Evolutionary conservation across 192 early-diverging fungal genomes (phyloP).

Genomic region (Entrophospora sp.): DNA sequence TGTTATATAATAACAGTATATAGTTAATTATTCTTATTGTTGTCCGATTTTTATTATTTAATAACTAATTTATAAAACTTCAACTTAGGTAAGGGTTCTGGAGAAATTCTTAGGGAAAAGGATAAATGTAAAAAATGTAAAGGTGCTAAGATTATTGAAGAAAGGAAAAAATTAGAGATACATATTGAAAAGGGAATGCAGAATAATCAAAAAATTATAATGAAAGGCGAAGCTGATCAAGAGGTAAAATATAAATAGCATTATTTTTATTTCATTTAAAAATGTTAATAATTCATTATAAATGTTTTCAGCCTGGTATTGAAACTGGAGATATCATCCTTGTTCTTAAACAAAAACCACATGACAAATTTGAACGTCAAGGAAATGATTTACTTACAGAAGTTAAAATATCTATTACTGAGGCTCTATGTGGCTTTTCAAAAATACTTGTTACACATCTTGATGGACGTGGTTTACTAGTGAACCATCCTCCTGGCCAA

Average conservation of each 20-base stretch:
- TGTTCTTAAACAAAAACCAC: conserved; percentile 76
- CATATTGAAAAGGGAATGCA: conserved; percentile 91
- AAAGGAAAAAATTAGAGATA: conserved; percentile 88
- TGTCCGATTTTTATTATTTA: neutral
- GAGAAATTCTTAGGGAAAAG: conserved; percentile 78
- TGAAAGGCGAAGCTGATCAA: conserved; percentile 94
- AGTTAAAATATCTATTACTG: conserved; percentile 75
- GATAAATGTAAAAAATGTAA: conserved; percentile 91
- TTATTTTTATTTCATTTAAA: neutral
- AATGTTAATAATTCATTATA: neutral
- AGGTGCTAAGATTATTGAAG: conserved; percentile 71
- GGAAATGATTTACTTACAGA: conserved; percentile 75
- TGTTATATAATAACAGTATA: conserved; percentile 24
- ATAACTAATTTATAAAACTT: neutral
- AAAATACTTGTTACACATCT: conserved; percentile 72
- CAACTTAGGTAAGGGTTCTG: conserved; percentile 51
- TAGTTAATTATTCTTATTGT: neutral
- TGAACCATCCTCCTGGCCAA: conserved; percentile 74
- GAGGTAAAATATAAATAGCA: conserved; percentile 26
- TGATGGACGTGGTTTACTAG: conserved; percentile 77
- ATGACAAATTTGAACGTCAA: conserved; percentile 69
- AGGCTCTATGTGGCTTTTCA: conserved; percentile 88
- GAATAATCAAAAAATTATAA: conserved; percentile 81
- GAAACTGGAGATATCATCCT: conserved; percentile 90
- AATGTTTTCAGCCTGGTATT: conserved; percentile 57